Percentiles rank a stretch among this genome's conserved stretches.
These are phyloP conservation scores for Trypanosomatidae sp. DNA, from an alignment of 208 protist genomes.

Conservation along the genomic window DNA sequence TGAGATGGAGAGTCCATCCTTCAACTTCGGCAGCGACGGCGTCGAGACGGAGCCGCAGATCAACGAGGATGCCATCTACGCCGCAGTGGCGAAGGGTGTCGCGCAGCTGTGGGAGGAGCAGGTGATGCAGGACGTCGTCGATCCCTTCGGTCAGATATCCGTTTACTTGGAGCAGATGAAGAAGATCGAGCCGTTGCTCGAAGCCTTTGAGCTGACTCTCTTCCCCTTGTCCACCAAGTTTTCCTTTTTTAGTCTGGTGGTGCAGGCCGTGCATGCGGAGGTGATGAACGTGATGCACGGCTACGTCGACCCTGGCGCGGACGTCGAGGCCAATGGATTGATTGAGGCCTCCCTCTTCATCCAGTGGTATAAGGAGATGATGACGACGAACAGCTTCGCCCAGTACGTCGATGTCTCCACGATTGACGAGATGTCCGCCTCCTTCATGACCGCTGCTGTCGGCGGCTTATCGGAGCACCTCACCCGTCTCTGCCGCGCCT, in stretches of 20 bases:
- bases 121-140: conserved; percentile 78
- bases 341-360: conserved; percentile 84
- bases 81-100: conserved; percentile 57
- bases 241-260: conserved; percentile 78
- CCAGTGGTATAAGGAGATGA: conserved; percentile 84
- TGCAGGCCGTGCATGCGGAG: conserved; percentile 65
- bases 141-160: conserved; percentile 67
- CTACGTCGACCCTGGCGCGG: conserved; percentile 52
- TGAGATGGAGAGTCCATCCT: conserved; percentile 50
- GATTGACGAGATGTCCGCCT: conserved; percentile 64
- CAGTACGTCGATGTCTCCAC: conserved; percentile 58
- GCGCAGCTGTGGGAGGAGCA: conserved; percentile 79
- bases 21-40: conserved; percentile 59
- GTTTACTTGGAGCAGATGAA: conserved; percentile 87
- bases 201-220: conserved; percentile 82
- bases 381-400: conserved; percentile 65
- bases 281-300: conserved; percentile 73
- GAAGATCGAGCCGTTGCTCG: conserved; percentile 76
- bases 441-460: conserved; percentile 75
- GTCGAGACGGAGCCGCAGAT: conserved; percentile 63
- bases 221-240: conserved; percentile 79
- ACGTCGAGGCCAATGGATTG: conserved; percentile 68
- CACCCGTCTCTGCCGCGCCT: conserved; percentile 67
- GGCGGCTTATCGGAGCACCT: conserved; percentile 76
- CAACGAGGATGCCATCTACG: conserved; percentile 46